Conservation (phyloP, 1,284 basidiomycete species). For the Moniliophthora roreri region DNA sequence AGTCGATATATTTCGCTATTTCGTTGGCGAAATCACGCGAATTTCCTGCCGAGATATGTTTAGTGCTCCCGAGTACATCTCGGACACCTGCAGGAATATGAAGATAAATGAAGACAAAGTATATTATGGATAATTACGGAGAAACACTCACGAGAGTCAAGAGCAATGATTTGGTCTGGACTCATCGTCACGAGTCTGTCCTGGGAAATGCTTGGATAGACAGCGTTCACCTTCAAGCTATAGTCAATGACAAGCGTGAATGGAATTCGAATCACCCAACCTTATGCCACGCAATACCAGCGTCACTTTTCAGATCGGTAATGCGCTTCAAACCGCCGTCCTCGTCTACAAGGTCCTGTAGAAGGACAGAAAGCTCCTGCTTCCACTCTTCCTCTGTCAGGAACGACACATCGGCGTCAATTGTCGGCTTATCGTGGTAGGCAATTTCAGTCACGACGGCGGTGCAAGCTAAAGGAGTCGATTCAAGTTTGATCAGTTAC, state of each 20-base stretch:
- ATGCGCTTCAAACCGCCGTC: conserved; percentile 52
- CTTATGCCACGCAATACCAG: conserved; percentile 62
- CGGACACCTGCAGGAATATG: conserved; percentile 32
- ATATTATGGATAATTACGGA: background rate
- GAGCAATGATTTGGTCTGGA: conserved; percentile 47
- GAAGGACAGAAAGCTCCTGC: conserved; percentile 50
- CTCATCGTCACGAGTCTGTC: conserved; percentile 49
- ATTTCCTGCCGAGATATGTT: conserved; percentile 48
- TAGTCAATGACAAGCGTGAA: background rate
- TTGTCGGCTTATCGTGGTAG: conserved; percentile 51
- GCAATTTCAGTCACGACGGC: conserved; percentile 65
- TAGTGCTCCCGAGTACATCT: conserved; percentile 49
- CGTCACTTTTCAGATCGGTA: conserved; percentile 56
- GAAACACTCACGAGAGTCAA: conserved; percentile 40
- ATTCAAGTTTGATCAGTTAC: too few relatives aligned
- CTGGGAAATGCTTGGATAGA: conserved; percentile 51
- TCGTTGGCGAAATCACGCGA: conserved; percentile 52
- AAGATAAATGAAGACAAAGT: background rate
- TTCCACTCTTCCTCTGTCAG: conserved; percentile 56
- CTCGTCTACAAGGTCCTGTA: conserved; percentile 58
- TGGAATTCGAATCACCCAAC: conserved; percentile 24
- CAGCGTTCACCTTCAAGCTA: conserved; percentile 52
- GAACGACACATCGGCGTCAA: conserved; percentile 61
- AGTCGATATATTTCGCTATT: conserved; percentile 65
- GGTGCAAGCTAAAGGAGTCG: conserved; percentile 52